Percentiles rank a stretch among this genome's conserved stretches.
Conservation (phyloP, 306 rosid genomes). For the Quercus parvula region DNA sequence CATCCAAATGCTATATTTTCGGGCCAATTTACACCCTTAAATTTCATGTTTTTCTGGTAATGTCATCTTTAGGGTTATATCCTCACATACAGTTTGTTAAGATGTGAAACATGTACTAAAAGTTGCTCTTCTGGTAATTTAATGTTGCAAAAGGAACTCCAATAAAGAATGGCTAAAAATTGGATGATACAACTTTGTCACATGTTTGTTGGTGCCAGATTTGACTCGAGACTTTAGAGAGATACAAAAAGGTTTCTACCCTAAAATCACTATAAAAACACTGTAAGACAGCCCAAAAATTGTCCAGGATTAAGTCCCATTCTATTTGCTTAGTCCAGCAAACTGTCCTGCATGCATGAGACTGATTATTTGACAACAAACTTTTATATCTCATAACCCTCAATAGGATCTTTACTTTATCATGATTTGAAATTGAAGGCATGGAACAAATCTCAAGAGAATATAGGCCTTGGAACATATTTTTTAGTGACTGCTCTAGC, state of each 20-base stretch:
- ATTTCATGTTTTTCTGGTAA: too few relatives aligned
- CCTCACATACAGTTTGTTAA: too few relatives aligned
- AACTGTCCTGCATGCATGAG: neutral
- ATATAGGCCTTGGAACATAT: constrained; percentile 16
- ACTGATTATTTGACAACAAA: neutral
- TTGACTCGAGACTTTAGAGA: too few relatives aligned
- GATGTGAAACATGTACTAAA: neutral
- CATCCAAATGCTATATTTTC: too few relatives aligned
- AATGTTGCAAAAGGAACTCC: too few relatives aligned
- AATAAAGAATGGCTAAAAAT: too few relatives aligned
- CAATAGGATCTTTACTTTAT: neutral
- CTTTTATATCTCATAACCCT: neutral
- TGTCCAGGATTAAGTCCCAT: neutral
- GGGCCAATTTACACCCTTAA: too few relatives aligned
- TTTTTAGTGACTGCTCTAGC: constrained; percentile 39
- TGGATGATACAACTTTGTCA: too few relatives aligned
- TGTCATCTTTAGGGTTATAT: too few relatives aligned
- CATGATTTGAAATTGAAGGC: neutral
- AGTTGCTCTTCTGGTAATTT: constrained; percentile 6
- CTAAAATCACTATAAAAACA: neutral
- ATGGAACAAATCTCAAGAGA: constrained; percentile 8
- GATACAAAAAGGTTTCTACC: neutral
- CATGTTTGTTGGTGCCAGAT: too few relatives aligned
- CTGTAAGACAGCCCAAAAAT: neutral
- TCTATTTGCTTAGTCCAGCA: neutral